phyloP scores from a whole-genome alignment of 495 filamentous ascomycete species.

The Aspergillus funiculosus region DNA sequence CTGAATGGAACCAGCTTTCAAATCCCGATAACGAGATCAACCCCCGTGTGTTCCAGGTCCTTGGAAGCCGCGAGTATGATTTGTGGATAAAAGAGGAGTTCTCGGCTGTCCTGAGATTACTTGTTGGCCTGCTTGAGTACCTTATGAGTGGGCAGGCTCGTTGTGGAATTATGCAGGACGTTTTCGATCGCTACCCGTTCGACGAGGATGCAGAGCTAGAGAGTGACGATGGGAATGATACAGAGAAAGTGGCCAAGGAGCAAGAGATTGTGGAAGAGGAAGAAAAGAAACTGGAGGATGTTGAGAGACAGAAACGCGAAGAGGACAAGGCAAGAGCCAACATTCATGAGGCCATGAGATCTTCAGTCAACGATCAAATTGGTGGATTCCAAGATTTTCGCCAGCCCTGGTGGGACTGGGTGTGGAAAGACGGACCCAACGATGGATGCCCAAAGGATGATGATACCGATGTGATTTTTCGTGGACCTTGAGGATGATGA shows the following conservation, averaged over 20 bases:
- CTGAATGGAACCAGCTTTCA: constrained; percentile 17
- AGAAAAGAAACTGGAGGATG: constrained; percentile 10
- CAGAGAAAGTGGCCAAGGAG: constrained; percentile 8
- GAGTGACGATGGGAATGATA: constrained; percentile 8
- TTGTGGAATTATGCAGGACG: constrained; percentile 24
- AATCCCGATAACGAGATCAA: constrained; percentile 16
- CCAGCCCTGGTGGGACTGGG: constrained; percentile 27
- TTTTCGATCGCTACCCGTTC: constrained; percentile 21
- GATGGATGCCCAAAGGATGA: constrained; percentile 10
- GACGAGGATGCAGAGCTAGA: constrained; percentile 9
- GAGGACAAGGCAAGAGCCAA: constrained; percentile 9
- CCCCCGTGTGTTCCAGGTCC: constrained; percentile 20
- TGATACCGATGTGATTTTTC: constrained; percentile 3
- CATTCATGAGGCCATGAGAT: constrained; percentile 9
- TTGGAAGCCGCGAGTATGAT: constrained; percentile 27
- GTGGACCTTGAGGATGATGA: constrained; percentile 3
- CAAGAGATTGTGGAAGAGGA: constrained; percentile 14
- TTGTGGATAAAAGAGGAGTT: constrained; percentile 26
- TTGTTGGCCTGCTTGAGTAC: constrained; percentile 24
- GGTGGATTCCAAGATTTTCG: constrained; percentile 12
- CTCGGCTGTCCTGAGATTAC: constrained; percentile 9
- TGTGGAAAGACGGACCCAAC: constrained; percentile 22
- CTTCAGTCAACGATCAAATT: constrained; percentile 14
- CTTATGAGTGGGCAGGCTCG: constrained; percentile 27
- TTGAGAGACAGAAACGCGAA: constrained; percentile 14